Evolutionary conservation across 805 yeast species (phyloP).

Genomic region (Kodamaea hsintzibuensis): DNA sequence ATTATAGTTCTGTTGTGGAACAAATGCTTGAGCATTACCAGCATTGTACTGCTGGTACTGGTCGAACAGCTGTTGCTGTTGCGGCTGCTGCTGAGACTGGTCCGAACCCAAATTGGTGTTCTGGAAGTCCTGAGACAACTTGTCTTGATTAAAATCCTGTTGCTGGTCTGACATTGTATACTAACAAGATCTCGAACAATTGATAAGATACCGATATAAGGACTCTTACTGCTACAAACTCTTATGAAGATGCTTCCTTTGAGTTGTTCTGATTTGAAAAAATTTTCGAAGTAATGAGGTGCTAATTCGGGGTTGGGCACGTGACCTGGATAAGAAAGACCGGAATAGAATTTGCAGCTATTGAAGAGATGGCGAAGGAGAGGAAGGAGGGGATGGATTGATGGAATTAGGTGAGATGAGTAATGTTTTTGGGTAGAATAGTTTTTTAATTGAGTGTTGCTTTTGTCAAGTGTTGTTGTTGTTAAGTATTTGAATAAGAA

Average conservation of each 20-base stretch:
- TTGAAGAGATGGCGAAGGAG: no score
- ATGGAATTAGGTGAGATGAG: background rate
- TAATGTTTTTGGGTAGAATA: no score
- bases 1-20: slow-evolving; percentile 37
- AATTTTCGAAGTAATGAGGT: slow-evolving; percentile 2
- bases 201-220: background rate
- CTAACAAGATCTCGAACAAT: background rate
- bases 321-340: background rate
- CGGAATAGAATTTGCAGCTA: background rate
- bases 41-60: slow-evolving; percentile 43
- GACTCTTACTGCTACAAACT: background rate
- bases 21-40: slow-evolving; percentile 46
- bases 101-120: slow-evolving; percentile 38
- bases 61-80: background rate
- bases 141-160: slow-evolving; percentile 39
- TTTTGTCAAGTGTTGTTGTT: no score
- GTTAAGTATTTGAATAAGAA: no score
- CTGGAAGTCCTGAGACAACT: slow-evolving; percentile 46
- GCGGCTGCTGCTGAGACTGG: slow-evolving; percentile 12
- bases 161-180: slow-evolving; percentile 21
- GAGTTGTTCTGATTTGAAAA: slow-evolving; percentile 3
- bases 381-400: background rate
- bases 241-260: background rate
- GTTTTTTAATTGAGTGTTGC: no score
- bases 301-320: background rate